Evolutionary conservation across 208 protist species (phyloP).

Genomic region (Leishmania arabica): DNA sequence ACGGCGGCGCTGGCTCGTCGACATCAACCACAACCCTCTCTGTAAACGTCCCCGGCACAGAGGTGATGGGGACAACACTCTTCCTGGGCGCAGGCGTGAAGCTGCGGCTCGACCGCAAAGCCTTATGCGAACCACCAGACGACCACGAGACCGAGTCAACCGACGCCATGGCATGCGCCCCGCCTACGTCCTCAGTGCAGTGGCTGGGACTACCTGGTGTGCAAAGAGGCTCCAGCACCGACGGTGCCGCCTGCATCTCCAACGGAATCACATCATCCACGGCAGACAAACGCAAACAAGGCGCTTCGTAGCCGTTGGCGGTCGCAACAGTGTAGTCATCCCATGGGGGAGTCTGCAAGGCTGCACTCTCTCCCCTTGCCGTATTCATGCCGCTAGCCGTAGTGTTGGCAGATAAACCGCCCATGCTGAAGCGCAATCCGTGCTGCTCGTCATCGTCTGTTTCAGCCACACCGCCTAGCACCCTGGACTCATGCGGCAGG

Average conservation of each 20-base stretch:
- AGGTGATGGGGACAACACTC: neutral
- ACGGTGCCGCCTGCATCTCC: neutral
- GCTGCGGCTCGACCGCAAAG: neutral
- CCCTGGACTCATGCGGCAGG: neutral
- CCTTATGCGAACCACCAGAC: neutral
- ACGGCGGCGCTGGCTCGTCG: neutral
- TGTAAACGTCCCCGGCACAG: neutral
- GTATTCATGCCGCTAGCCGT: neutral
- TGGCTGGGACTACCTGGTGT: neutral
- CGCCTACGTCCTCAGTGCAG: neutral
- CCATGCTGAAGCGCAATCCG: neutral
- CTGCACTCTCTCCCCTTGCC: neutral
- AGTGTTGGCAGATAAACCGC: neutral
- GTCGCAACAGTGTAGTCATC: neutral
- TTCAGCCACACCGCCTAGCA: neutral
- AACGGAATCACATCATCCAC: constrained; percentile 34
- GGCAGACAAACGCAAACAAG: constrained; percentile 10
- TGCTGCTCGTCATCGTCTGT: neutral
- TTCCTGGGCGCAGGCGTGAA: neutral
- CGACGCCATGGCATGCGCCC: neutral
- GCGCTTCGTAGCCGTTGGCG: constrained; percentile 1
- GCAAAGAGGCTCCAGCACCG: neutral
- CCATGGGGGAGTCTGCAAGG: neutral
- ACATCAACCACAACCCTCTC: neutral
- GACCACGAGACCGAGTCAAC: neutral